Base-by-base conservation (phyloP, 148 eudicot species). In the Tetragonia tetragonoides region DNA sequence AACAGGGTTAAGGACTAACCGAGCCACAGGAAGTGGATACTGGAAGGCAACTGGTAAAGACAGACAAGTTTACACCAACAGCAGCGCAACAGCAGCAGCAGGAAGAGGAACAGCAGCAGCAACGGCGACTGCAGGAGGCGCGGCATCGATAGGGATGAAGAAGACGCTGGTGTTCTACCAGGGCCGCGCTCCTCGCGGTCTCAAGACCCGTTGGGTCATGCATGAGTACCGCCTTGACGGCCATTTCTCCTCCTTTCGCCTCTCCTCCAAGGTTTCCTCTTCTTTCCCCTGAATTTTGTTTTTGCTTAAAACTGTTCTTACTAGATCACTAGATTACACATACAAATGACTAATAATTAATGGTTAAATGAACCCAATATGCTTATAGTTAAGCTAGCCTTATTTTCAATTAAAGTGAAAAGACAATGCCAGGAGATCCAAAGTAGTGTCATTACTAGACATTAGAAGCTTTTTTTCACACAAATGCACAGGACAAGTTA, bases 141-240 rank as follows among this genome's bases (percentile, higher is more conserved):
- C 80, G 2, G 68, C 86, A 65, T 61, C 77, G 54, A 81, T 91
- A 7, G 97, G 97, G 53, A 90, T 89, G 97, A 92, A 92, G 87
- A 92, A 92, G 80, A 92, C 94, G 18, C 83, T 92, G 4, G 94
- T 92, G 75, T 92, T 92, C 82, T 90, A 92, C 85, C 87, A 82
- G 78, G 94, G 97, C 18, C 84, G 97, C 57, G 97, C 94, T 6
- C 97, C 97, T 10, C 83, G 90, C 0, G 97, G 97, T 23, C 81
- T 86, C 69, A 92, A 92, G 79, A 89, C 92, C 46, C 78, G 80
- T 63, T 92, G 97, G 97, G 94, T 92, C 72, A 92, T 92, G 97
- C 97, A 90, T 59, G 97, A 92, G 83, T 92, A 92, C 78, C 91
- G 97, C 66, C 97, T 92, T 47, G 94, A 92, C 18, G 93, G 93